Conservation (phyloP, 441 rosid genomes). For the Syzygium malaccense region DNA sequence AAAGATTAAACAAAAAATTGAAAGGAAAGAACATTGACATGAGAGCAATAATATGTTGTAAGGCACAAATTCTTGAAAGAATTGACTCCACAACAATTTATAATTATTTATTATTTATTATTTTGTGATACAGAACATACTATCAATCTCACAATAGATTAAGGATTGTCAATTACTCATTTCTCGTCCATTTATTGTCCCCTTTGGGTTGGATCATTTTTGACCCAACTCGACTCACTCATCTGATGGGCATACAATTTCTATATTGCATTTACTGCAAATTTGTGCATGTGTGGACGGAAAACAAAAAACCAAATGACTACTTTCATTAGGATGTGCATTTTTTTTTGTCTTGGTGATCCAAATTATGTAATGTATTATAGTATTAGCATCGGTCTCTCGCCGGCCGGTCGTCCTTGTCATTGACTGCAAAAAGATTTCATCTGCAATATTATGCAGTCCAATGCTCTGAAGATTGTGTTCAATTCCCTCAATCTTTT, state of each 20-base stretch:
- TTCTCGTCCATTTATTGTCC: too few relatives aligned
- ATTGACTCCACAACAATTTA: too few relatives aligned
- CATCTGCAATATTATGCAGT: neutral
- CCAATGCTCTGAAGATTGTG: neutral
- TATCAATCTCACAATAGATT: too few relatives aligned
- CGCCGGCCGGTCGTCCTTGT: neutral
- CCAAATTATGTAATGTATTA: too few relatives aligned
- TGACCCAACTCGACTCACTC: neutral
- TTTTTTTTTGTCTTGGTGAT: neutral
- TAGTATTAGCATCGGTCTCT: neutral
- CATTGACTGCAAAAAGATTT: neutral
- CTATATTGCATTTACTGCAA: neutral
- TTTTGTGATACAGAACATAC: too few relatives aligned
- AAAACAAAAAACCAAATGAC: neutral
- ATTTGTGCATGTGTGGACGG: accelerated
- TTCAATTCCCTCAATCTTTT: neutral
- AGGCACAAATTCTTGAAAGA: too few relatives aligned
- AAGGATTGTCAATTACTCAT: too few relatives aligned
- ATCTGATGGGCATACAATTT: neutral
- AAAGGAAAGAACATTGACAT: neutral
- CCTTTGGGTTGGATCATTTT: neutral
- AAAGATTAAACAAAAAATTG: neutral
- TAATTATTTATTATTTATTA: too few relatives aligned
- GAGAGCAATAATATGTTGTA: too few relatives aligned
- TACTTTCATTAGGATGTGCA: neutral